These are phyloP conservation scores for Alisma plantagoaquatica DNA, from an alignment of 106 monocot genomes.

Conservation along the genomic window DNA sequence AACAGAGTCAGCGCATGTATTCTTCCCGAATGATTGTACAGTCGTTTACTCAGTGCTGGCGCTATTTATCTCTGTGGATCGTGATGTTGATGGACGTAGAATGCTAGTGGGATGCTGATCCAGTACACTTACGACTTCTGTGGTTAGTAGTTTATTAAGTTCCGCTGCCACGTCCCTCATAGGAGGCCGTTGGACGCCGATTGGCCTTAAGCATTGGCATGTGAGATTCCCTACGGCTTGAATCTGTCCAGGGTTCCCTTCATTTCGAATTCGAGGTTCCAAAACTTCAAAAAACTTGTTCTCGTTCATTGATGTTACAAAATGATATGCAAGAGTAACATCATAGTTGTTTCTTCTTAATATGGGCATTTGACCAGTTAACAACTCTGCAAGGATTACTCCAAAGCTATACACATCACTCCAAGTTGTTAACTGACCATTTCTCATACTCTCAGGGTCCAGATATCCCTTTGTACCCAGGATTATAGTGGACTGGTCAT, in stretches of 20 bases:
- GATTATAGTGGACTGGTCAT: conserved; percentile 15
- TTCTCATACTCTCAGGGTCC: conserved; percentile 31
- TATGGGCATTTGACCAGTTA: too few species aligned
- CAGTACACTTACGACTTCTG: too few species aligned
- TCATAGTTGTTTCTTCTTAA: too few species aligned
- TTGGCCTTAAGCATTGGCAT: conserved; percentile 25
- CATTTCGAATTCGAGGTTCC: conserved; percentile 10
- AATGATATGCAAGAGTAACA: too few species aligned
- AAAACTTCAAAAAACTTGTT: conserved; percentile 3
- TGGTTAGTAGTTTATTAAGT: too few species aligned
- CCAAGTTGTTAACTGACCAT: conserved; percentile 17
- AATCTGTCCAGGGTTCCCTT: conserved; percentile 8
- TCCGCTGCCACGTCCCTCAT: conserved; percentile 46
- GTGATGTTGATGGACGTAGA: too few species aligned
- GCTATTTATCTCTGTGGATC: too few species aligned
- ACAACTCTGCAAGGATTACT: conserved; percentile 28
- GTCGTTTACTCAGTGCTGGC: too few species aligned
- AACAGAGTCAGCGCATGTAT: too few species aligned
- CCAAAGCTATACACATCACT: conserved; percentile 45
- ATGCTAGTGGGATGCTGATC: too few species aligned
- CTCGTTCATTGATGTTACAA: conserved; percentile 13
- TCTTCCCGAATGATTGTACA: too few species aligned
- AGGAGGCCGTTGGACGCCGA: conserved; percentile 40
- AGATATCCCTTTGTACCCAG: conserved; percentile 29
- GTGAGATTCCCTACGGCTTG: conserved; percentile 2